Evolutionary conservation across 345 rosid species (phyloP), one percentile per base, ranked within the genome.

Genomic region (Geranium rotundifolium): DNA sequence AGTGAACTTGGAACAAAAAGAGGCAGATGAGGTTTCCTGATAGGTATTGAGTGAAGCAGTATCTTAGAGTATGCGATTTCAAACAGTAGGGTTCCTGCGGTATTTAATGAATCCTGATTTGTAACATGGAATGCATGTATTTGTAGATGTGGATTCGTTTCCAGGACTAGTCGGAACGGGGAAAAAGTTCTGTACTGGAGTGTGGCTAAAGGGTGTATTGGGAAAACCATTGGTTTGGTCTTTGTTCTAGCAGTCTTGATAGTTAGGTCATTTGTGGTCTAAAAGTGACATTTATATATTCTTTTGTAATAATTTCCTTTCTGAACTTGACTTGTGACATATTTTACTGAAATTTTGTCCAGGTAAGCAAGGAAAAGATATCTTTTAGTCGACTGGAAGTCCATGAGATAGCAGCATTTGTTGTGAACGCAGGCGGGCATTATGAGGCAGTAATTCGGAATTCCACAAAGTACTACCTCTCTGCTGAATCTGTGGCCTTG

Each of bases 311-410:
- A 34, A 34, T 34, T 34, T 46, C 52, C 52, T 14, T 46, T 46
- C 14, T 46, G 16, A 3, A 46, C 13, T 30, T 18, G 20, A 12
- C 49, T 10, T 19, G 5, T 67, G 1, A 20, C 59, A 12, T 17
- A 50, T 54, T 29, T 19, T 50, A 5, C 15, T 17, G 65, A 61
- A 15, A 20, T 34, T 65, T 63, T 18, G 63, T 68, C 49, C 80
- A 95, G 99, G 89, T 87, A 63, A 95, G 79, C 84, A 90, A 86
- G 75, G 99, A 90, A 69, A 90, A 76, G 82, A 88, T 95, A 75
- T 90, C 95, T 30, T 88, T 90, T 56, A 73, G 82, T 62, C 95
- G 88, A 59, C 73, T 95, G 63, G 95, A 88, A 81, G 92, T 88
- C 54, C 97, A 86, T 64, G 95, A 88, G 77, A 81, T 85, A 60